Evolutionary conservation across 257 asterid species (phyloP).

Genomic region (Galeopsis tetrahit): DNA sequence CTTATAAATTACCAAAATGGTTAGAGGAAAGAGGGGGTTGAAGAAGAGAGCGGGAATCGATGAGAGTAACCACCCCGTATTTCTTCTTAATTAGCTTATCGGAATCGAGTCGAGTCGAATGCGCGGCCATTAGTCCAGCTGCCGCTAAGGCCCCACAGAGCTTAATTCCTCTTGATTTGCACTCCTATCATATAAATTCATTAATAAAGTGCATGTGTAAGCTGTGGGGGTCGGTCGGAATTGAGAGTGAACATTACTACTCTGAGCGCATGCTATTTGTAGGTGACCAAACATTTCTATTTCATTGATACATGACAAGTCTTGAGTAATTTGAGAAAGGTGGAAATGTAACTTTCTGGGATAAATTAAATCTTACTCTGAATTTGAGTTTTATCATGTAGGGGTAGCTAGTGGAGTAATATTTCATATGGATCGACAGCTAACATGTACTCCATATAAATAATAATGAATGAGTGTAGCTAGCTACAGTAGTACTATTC

Average conservation of each 20-base stretch:
- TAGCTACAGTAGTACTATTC: neutral
- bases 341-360: too few species aligned
- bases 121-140: constrained; percentile 63
- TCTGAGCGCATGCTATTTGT: too few species aligned
- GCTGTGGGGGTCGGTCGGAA: too few species aligned
- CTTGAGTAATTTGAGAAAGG: too few species aligned
- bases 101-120: constrained; percentile 24
- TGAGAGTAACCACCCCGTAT: constrained; percentile 62
- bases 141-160: constrained; percentile 69
- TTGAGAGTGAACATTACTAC: too few species aligned
- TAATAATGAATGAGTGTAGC: neutral
- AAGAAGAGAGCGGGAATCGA: constrained; percentile 61
- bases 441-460: neutral
- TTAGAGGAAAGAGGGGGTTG: constrained; percentile 56
- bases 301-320: too few species aligned
- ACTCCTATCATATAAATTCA: constrained; percentile 39
- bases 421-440: neutral
- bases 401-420: too few species aligned
- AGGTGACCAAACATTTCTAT: too few species aligned
- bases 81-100: constrained; percentile 28
- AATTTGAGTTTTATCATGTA: too few species aligned
- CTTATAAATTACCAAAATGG: constrained; percentile 36
- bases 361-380: too few species aligned
- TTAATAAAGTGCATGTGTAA: too few species aligned
- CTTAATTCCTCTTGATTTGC: constrained; percentile 65